phyloP scores from a whole-genome alignment of 768 basidiomycete genomes.

The Imleria badia region DNA sequence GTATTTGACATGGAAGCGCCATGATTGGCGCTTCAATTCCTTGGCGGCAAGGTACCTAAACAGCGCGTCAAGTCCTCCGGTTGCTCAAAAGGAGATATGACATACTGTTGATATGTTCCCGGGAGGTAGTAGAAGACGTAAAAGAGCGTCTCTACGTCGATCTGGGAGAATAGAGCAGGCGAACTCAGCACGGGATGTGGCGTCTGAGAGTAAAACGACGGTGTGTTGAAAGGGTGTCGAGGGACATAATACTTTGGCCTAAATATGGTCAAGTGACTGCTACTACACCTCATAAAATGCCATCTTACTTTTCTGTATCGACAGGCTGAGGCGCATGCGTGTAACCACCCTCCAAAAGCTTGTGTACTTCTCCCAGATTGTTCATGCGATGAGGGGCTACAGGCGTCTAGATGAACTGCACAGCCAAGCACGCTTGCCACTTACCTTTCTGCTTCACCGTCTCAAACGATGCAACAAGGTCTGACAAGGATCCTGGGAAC shows the following conservation, averaged over 20 bases:
- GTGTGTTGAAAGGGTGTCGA: conserved; percentile 87
- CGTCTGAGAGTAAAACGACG: conserved; percentile 90
- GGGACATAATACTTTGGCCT: conserved; percentile 98
- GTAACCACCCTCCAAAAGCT: conserved; percentile 91
- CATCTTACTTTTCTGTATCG: conserved; percentile 91
- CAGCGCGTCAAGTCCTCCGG: background rate
- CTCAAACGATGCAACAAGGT: conserved; percentile 93
- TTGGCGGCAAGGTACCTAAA: conserved; percentile 90
- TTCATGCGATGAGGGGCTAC: conserved; percentile 78
- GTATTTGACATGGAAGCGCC: conserved; percentile 99
- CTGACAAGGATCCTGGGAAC: conserved; percentile 85
- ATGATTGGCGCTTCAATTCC: conserved; percentile 95
- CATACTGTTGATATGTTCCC: conserved; percentile 95
- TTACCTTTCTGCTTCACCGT: conserved; percentile 94
- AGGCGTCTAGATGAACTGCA: conserved; percentile 1
- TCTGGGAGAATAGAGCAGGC: conserved; percentile 80
- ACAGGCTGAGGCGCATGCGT: conserved; percentile 86
- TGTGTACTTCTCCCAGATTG: conserved; percentile 87
- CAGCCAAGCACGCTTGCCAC: conserved; percentile 13
- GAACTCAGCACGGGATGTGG: conserved; percentile 80
- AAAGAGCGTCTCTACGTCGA: conserved; percentile 97
- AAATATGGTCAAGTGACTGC: conserved; percentile 11
- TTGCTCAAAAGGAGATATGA: background rate
- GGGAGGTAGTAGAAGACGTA: conserved; percentile 99
- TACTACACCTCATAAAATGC: conserved; percentile 7